These are phyloP conservation scores for Microbotryum scabiosae DNA, from an alignment of 1,284 basidiomycete species.

Conservation along the genomic window DNA sequence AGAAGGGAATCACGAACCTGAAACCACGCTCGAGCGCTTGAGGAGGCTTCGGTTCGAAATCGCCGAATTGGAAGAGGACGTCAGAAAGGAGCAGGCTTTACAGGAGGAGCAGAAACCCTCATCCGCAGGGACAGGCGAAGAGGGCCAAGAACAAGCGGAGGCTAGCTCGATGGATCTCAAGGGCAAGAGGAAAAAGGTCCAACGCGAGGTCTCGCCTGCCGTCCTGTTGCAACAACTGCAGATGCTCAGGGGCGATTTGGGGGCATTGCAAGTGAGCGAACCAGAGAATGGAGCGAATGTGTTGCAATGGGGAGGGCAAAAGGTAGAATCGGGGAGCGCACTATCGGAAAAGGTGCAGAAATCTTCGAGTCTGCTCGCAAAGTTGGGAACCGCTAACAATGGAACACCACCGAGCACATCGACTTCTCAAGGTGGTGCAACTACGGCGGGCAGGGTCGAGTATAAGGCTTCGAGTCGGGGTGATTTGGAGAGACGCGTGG, in stretches of 20 bases:
- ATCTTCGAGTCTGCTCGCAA: constrained; percentile 1
- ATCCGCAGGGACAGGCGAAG: constrained; percentile 1
- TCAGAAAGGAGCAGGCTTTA: constrained; percentile 27
- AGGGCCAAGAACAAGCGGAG: constrained; percentile 29
- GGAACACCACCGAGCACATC: neutral
- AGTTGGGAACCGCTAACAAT: constrained; percentile 2
- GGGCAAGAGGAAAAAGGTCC: constrained; percentile 27
- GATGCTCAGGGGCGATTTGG: constrained; percentile 22
- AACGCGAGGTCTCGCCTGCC: constrained; percentile 30
- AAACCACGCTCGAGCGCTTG: constrained; percentile 42
- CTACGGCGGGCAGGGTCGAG: neutral
- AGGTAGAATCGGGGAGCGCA: constrained; percentile 8
- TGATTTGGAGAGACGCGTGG: constrained; percentile 49
- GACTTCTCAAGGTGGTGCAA: neutral
- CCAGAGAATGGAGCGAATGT: neutral
- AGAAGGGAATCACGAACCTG: constrained; percentile 14
- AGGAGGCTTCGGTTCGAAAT: constrained; percentile 44
- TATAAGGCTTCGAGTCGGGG: neutral
- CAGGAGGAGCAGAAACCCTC: constrained; percentile 1
- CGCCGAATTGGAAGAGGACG: constrained; percentile 43
- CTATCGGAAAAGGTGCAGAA: too few relatives aligned
- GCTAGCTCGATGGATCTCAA: constrained; percentile 23
- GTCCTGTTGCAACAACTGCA: constrained; percentile 32
- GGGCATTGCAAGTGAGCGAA: constrained; percentile 1
- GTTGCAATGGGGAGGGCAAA: constrained; percentile 11